Conservation (phyloP, 2,329 filamentous ascomycete species). For the Pseudogymnoascus sp. region DNA sequence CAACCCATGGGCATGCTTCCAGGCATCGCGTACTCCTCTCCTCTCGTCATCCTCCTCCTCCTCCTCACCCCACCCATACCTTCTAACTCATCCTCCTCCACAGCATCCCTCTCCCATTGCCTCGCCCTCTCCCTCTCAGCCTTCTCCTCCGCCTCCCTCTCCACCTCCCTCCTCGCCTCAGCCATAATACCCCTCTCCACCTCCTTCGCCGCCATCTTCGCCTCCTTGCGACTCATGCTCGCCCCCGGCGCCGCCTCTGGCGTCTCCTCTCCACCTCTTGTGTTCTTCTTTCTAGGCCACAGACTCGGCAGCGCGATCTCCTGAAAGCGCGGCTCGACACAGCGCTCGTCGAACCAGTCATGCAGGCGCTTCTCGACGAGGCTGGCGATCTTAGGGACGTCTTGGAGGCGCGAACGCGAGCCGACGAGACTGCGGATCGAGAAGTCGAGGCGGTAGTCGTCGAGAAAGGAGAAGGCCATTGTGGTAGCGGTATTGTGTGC, state of each 20-base stretch:
- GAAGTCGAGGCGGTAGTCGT: conserved; percentile 78
- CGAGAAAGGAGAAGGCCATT: conserved; percentile 87
- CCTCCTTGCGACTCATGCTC: conserved; percentile 46
- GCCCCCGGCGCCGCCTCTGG: conserved; percentile 25
- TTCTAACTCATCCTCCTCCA: conserved; percentile 1
- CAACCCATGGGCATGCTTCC: conserved; percentile 26
- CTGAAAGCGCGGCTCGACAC: conserved; percentile 78
- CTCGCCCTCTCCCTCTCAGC: conserved; percentile 26
- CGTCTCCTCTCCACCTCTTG: conserved; percentile 60
- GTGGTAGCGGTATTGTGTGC: conserved; percentile 68
- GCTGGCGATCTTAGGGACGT: conserved; percentile 82
- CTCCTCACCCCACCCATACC: conserved; percentile 10
- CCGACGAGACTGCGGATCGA: conserved; percentile 72
- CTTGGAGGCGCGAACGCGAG: conserved; percentile 68
- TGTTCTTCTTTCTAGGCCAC: conserved; percentile 80
- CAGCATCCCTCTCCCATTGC: conserved; percentile 11
- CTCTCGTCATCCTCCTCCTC: conserved; percentile 27
- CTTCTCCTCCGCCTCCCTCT: conserved; percentile 20
- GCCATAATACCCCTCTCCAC: conserved; percentile 38
- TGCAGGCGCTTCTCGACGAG: conserved; percentile 72
- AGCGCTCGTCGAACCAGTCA: conserved; percentile 80
- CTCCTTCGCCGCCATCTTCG: conserved; percentile 42
- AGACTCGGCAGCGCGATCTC: conserved; percentile 75
- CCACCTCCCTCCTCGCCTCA: conserved; percentile 29
- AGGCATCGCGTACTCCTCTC: conserved; percentile 28